Conservation (phyloP, 2,329 filamentous ascomycete species). For the Neonectria neomacrospora region DNA sequence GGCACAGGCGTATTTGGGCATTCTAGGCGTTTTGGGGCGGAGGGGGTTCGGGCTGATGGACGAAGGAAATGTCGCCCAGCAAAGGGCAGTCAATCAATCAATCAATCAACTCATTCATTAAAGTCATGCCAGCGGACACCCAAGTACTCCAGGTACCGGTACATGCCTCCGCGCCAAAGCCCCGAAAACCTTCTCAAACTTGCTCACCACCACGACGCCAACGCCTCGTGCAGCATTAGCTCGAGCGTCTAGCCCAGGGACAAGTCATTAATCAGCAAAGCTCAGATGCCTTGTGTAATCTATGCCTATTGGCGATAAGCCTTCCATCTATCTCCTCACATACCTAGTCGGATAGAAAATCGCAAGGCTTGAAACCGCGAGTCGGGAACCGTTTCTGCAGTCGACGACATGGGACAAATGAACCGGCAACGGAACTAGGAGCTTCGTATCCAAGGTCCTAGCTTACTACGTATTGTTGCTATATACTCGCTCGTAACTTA, state of each 20-base stretch:
- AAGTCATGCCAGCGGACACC: background rate
- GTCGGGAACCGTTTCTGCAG: background rate
- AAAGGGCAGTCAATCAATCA: background rate
- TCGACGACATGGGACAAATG: background rate
- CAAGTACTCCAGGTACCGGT: conserved; percentile 50
- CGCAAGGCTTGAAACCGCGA: background rate
- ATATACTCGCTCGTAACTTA: background rate
- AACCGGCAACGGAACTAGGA: no score
- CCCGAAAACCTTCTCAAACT: conserved; percentile 63
- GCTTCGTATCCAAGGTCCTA: background rate
- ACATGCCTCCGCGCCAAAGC: conserved; percentile 41
- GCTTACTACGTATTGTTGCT: background rate
- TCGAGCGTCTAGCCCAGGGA: background rate
- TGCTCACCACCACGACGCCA: conserved; percentile 50
- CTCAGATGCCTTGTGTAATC: background rate
- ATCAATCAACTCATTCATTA: background rate
- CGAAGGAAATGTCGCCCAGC: background rate
- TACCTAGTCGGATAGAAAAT: background rate
- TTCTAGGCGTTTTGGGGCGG: background rate
- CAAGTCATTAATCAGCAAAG: background rate
- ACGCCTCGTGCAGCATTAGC: conserved; percentile 18
- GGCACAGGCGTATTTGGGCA: conserved; percentile 4
- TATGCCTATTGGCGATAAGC: background rate
- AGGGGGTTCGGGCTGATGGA: background rate
- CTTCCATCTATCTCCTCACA: background rate